Evolutionary conservation across 1,139 yeast species (phyloP).

Genomic region (Debaryomyces sp.): DNA sequence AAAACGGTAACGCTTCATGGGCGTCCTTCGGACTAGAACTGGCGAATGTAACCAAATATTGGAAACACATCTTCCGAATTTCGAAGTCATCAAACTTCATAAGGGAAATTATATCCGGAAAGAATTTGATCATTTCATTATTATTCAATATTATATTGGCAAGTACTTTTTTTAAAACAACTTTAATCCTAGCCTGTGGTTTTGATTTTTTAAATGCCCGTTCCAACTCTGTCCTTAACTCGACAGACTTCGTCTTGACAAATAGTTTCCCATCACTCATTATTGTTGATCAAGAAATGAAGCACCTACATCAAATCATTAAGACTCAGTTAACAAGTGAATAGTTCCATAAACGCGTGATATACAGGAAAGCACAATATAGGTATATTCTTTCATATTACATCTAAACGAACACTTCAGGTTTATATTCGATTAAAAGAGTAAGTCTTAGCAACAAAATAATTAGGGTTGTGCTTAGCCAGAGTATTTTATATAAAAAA

Average conservation of each 20-base stretch:
- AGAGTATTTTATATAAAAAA: not conserved
- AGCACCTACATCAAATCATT: not conserved
- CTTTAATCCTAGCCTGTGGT: slow-evolving; percentile 51
- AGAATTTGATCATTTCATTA: slow-evolving; percentile 67
- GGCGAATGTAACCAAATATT: slow-evolving; percentile 64
- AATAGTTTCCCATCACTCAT: slow-evolving; percentile 51
- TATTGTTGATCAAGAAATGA: not conserved
- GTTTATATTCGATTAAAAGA: not conserved
- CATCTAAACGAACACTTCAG: not conserved
- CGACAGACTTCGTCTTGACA: slow-evolving; percentile 51
- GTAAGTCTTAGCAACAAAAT: not conserved
- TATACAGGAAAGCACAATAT: slow-evolving; percentile 1
- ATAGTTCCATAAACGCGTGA: not conserved
- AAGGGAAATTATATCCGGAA: slow-evolving; percentile 66
- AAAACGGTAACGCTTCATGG: slow-evolving; percentile 55
- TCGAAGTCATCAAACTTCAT: slow-evolving; percentile 71
- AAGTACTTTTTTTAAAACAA: slow-evolving; percentile 71
- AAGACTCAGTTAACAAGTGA: not conserved
- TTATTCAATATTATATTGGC: slow-evolving; percentile 87
- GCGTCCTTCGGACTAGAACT: slow-evolving; percentile 57
- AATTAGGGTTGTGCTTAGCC: not conserved
- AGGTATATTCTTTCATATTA: not conserved
- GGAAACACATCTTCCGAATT: slow-evolving; percentile 67
- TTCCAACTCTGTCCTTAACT: slow-evolving; percentile 57
- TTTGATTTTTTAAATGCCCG: slow-evolving; percentile 57